These are phyloP conservation scores for Crithidia fasciculata DNA, from an alignment of 208 protist species.

Conservation along the genomic window DNA sequence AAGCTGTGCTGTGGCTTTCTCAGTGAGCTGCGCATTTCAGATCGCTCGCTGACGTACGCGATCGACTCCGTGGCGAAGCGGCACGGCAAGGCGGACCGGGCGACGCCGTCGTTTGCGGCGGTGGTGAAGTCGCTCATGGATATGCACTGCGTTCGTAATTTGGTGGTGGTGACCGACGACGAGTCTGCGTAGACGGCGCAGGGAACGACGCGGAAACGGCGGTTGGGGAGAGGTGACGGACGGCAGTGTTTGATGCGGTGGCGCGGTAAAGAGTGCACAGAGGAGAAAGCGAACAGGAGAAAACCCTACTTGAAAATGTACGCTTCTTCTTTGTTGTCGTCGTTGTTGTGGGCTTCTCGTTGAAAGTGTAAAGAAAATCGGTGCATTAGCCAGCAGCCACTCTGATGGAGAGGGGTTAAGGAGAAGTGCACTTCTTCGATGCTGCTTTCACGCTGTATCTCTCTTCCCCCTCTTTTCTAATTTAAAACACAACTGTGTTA, in stretches of 20 bases:
- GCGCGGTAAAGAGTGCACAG: too few relatives aligned
- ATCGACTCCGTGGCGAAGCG: neutral
- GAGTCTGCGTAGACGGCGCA: neutral
- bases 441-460: too few relatives aligned
- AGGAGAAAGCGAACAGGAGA: too few relatives aligned
- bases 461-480: too few relatives aligned
- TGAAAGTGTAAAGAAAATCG: too few relatives aligned
- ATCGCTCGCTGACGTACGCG: neutral
- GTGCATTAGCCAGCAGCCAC: too few relatives aligned
- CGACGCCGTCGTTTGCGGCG: constrained; percentile 4
- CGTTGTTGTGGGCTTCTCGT: neutral
- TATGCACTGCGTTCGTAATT: constrained; percentile 16
- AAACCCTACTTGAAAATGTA: neutral
- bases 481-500: too few relatives aligned
- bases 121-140: constrained; percentile 19
- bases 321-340: neutral
- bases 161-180: constrained; percentile 6
- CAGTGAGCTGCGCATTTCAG: neutral
- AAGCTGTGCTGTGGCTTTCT: constrained; percentile 1
- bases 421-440: too few relatives aligned
- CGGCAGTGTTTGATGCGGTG: too few relatives aligned
- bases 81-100: neutral
- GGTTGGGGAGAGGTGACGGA: too few relatives aligned
- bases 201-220: too few relatives aligned
- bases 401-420: too few relatives aligned